phyloP scores from a whole-genome alignment of 2,329 filamentous ascomycete species.

The Ascosphaera pollenicola region DNA sequence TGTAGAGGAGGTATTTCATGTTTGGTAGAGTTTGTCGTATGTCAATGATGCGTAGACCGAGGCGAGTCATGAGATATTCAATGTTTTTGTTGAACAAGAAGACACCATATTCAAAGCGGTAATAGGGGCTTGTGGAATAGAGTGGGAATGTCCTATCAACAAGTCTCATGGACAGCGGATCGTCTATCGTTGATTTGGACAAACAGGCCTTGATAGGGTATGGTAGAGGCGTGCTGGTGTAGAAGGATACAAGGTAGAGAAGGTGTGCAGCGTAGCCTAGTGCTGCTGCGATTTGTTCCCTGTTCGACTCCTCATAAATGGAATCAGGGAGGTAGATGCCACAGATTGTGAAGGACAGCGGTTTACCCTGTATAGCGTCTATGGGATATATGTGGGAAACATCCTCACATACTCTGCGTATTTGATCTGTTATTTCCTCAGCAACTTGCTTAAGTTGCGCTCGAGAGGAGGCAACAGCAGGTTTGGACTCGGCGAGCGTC shows the following conservation, averaged over 20 bases:
- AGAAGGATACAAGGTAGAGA: constrained; percentile 55
- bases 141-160: constrained; percentile 57
- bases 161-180: constrained; percentile 38
- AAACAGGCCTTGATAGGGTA: constrained; percentile 56
- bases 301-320: constrained; percentile 42
- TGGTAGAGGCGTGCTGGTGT: constrained; percentile 55
- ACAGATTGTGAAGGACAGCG: constrained; percentile 68
- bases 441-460: constrained; percentile 24
- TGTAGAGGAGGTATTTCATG: constrained; percentile 75
- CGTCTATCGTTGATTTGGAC: constrained; percentile 53
- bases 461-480: constrained; percentile 35
- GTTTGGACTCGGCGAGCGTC: constrained; percentile 38
- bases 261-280: constrained; percentile 62
- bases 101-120: constrained; percentile 87
- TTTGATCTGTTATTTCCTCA: constrained; percentile 59
- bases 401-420: constrained; percentile 71
- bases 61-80: constrained; percentile 41
- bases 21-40: constrained; percentile 85
- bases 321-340: constrained; percentile 61
- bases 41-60: constrained; percentile 63
- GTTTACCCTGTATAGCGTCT: constrained; percentile 36
- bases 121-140: constrained; percentile 52
- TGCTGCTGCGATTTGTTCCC: constrained; percentile 54
- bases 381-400: constrained; percentile 63
- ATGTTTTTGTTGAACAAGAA: constrained; percentile 96